Evolutionary conservation across 1,139 yeast species (phyloP), one percentile per base, ranked within the genome.

Genomic region (Eremothecium coryli): DNA sequence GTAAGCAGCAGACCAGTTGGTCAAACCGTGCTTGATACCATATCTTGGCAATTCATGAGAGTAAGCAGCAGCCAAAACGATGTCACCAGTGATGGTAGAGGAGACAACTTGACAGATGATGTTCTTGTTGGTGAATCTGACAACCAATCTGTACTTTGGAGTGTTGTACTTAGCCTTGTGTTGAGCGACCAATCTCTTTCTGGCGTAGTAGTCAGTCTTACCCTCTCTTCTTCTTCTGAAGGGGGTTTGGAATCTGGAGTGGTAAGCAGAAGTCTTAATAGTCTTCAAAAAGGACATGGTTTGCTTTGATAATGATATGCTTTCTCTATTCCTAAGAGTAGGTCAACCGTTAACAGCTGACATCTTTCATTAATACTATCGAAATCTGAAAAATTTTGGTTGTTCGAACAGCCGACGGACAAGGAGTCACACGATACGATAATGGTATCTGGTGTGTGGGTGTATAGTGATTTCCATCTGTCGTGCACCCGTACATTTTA

Each of bases 171-270:
- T 90, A 68, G 95, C 95, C 90, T 90, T 90, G 90, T 88, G 96
- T 76, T 90, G 99, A 62, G 96, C 76, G 65, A 90, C 93, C 67
- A 90, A 76, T 77, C 98, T 86, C 94, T 90, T 90, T 80, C 99
- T 90, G 71, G 93, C 96, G 80, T 88, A 90, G 95, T 88, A 90
- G 70, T 90, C 99, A 67, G 99, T 90, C 81, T 93, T 90, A 75
- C 98, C 99, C 73, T 93, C 97, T 68, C 94, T 86, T 82, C 99
- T 85, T 81, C 99, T 86, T 71, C 98, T 86, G 95, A 86, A 90
- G 58, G 97, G 96, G 67, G 98, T 90, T 77, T 90, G 99, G 95
- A 79, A 90, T 70, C 99, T 90, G 66, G 97, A 86, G 78, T 78
- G 86, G 90, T 93, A 90, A 57, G 97, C 93, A 61, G 94, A 78